Conservation (phyloP, 305 asterid genomes). For the Fraxinus xanthoxyloides region DNA sequence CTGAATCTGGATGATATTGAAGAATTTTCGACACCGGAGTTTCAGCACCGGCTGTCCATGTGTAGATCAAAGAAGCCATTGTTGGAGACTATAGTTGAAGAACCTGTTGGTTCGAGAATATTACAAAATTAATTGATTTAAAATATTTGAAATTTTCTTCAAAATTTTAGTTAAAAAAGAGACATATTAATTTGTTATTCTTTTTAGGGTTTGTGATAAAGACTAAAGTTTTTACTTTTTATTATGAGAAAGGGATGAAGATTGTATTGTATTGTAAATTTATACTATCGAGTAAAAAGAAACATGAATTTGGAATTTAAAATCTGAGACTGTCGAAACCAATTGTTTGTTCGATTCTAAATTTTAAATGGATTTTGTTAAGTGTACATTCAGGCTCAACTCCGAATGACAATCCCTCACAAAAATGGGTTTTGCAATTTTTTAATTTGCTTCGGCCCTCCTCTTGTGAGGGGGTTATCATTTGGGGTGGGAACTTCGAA, state of each 20-base stretch:
- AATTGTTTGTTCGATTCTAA: not conserved
- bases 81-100: conserved; percentile 66
- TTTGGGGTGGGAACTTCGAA: no score
- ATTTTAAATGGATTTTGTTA: no score
- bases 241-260: not conserved
- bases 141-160: not conserved
- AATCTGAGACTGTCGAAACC: no score
- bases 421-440: no score
- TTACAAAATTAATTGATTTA: not conserved
- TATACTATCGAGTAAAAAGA: not conserved
- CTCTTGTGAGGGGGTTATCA: no score
- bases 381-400: no score
- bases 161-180: not conserved
- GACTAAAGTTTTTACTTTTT: not conserved
- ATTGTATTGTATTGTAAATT: not conserved
- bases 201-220: not conserved
- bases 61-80: conserved; percentile 64
- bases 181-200: not conserved
- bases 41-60: conserved; percentile 41
- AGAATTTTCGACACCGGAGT: conserved; percentile 42
- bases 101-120: conserved; percentile 27
- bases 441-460: no score
- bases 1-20: conserved; percentile 51
- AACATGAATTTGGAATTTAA: no score
- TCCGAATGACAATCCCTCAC: no score